These are phyloP conservation scores for Marasmius oreades DNA, from an alignment of 1,284 basidiomycete species.

Conservation along the genomic window DNA sequence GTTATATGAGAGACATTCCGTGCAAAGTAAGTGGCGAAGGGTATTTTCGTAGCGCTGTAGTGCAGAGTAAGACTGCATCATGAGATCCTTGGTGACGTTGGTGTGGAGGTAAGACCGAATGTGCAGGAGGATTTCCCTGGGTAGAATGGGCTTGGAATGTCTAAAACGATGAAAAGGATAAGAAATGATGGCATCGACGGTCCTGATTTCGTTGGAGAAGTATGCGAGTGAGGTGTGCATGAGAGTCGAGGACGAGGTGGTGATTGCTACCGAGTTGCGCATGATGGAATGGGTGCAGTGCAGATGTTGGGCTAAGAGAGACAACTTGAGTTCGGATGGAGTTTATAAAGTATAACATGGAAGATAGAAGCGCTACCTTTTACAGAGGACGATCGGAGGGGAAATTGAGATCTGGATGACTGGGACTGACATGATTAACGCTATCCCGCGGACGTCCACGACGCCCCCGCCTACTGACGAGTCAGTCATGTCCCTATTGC, in stretches of 20 bases:
- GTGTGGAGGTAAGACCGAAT: conserved; percentile 38
- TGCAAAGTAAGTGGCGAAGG: conserved; percentile 38
- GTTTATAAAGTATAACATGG: conserved; percentile 6
- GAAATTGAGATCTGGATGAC: conserved; percentile 30
- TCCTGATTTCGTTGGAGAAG: conserved; percentile 38
- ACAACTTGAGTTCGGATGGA: conserved; percentile 21
- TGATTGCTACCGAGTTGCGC: conserved; percentile 19
- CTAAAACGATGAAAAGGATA: conserved; percentile 3
- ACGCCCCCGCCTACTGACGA: background rate
- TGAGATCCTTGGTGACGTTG: conserved; percentile 30
- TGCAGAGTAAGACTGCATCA: conserved; percentile 32
- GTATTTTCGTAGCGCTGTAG: conserved; percentile 37
- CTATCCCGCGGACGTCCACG: background rate
- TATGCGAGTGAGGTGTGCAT: conserved; percentile 48
- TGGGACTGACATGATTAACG: conserved; percentile 18
- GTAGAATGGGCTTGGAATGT: conserved; percentile 29
- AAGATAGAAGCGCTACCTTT: conserved; percentile 7
- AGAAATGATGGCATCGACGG: conserved; percentile 34
- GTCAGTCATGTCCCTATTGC: background rate
- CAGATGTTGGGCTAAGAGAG: conserved; percentile 17
- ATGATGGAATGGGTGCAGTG: conserved; percentile 2
- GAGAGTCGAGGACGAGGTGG: conserved; percentile 35
- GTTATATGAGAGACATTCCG: conserved; percentile 44
- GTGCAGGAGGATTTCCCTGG: conserved; percentile 45
- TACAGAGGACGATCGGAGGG: conserved; percentile 20